These are phyloP conservation scores for Fraxinus xanthoxyloides DNA, from an alignment of 305 asterid species.

Conservation along the genomic window DNA sequence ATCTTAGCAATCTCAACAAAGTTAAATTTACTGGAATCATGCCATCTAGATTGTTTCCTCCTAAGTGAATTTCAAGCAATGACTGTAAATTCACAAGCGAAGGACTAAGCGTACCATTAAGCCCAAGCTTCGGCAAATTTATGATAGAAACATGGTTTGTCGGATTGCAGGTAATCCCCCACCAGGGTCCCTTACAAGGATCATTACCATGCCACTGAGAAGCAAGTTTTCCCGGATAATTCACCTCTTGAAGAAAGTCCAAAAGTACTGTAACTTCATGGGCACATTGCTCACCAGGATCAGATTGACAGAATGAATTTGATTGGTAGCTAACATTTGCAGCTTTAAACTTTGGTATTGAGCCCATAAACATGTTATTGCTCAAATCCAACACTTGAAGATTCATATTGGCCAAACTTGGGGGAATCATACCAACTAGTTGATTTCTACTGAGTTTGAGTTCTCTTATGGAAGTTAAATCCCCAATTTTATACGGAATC, in stretches of 20 bases:
- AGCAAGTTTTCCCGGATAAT: slow-evolving; percentile 58
- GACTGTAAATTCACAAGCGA: slow-evolving; percentile 55
- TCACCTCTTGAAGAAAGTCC: slow-evolving; percentile 57
- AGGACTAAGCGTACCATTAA: slow-evolving; percentile 69
- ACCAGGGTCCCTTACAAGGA: slow-evolving; percentile 77
- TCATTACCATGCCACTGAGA: slow-evolving; percentile 66
- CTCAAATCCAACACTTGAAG: slow-evolving; percentile 53
- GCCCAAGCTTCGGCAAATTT: slow-evolving; percentile 58
- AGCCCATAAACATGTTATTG: slow-evolving; percentile 81
- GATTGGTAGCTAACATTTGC: slow-evolving; percentile 41
- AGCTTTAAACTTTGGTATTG: slow-evolving; percentile 61
- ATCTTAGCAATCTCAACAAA: slow-evolving; percentile 41
- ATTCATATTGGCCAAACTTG: slow-evolving; percentile 50
- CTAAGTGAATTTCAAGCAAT: slow-evolving; percentile 60
- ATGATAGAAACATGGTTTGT: slow-evolving; percentile 50
- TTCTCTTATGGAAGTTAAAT: slow-evolving; percentile 47
- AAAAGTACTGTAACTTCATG: slow-evolving; percentile 67
- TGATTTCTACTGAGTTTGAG: slow-evolving; percentile 58
- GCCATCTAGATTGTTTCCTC: slow-evolving; percentile 63
- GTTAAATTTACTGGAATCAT: slow-evolving; percentile 52
- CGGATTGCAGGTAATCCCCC: slow-evolving; percentile 60
- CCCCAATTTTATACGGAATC: slow-evolving; percentile 64
- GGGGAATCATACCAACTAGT: slow-evolving; percentile 68
- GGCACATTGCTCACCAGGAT: slow-evolving; percentile 57
- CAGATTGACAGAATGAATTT: slow-evolving; percentile 61